These are phyloP conservation scores for Suhomyces taliae DNA, from an alignment of 1,139 yeast genomes.

Conservation along the genomic window DNA sequence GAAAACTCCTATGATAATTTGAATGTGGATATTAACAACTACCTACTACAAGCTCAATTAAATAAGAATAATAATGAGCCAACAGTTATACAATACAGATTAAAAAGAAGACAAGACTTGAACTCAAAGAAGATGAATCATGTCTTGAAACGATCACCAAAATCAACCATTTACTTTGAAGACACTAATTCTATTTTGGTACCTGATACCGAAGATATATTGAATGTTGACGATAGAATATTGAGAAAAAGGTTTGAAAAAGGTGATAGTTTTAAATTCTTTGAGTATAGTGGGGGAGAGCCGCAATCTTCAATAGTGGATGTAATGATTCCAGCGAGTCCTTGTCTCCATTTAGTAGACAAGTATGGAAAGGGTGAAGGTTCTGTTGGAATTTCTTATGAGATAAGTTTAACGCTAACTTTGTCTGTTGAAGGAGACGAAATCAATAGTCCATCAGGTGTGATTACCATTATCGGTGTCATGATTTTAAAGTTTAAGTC, in stretches of 20 bases:
- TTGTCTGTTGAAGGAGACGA: neutral
- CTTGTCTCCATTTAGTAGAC: constrained; percentile 18
- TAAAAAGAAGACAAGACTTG: constrained; percentile 3
- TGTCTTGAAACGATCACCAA: constrained; percentile 13
- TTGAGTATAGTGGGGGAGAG: constrained; percentile 11
- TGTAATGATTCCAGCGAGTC: constrained; percentile 19
- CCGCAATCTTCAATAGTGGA: constrained; percentile 6
- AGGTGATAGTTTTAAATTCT: constrained; percentile 6
- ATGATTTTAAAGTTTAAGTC: constrained; percentile 5
- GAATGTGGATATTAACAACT: neutral
- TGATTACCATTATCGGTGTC: neutral
- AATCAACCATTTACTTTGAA: constrained; percentile 18
- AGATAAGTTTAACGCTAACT: neutral
- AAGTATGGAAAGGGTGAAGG: constrained; percentile 15
- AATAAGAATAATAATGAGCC: neutral
- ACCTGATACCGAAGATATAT: constrained; percentile 13
- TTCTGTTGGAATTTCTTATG: constrained; percentile 14
- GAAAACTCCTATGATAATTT: neutral
- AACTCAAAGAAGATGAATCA: constrained; percentile 2
- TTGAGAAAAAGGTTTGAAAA: constrained; percentile 1
- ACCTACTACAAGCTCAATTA: neutral
- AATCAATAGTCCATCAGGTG: neutral
- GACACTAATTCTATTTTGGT: constrained; percentile 23
- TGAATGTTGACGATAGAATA: constrained; percentile 1
- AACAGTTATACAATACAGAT: neutral